Conservation (phyloP, 129 eudicot species). For the Flaveria bidentis region DNA sequence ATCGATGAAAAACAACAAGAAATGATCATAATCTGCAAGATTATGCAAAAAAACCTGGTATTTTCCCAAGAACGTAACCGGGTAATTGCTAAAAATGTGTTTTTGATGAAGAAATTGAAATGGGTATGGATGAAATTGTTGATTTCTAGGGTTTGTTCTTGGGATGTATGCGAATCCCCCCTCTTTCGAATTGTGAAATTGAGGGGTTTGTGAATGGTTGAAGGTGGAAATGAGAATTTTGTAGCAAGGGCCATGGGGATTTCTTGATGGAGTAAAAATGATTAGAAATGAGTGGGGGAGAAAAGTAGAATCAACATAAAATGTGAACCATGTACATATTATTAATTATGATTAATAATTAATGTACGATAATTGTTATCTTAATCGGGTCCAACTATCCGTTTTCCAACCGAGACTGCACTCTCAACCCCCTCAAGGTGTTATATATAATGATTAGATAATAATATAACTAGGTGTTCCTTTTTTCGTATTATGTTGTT, state of each 20-base stretch:
- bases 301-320: conserved; percentile 11
- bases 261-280: conserved; percentile 27
- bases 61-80: conserved; percentile 25
- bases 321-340: not conserved
- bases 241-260: conserved; percentile 13
- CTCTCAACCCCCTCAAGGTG: too few species aligned
- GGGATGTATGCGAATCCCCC: conserved; percentile 22
- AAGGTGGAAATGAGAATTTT: conserved; percentile 33
- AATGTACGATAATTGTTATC: too few species aligned
- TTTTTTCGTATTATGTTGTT: too few species aligned
- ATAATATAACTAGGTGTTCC: too few species aligned
- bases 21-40: not conserved
- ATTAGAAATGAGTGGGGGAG: conserved; percentile 33
- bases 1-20: not conserved
- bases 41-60: conserved; percentile 24
- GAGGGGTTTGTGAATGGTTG: conserved; percentile 39
- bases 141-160: conserved; percentile 21
- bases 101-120: conserved; percentile 7
- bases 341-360: not conserved
- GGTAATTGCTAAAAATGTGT: not conserved
- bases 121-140: conserved; percentile 5
- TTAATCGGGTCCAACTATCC: too few species aligned
- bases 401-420: too few species aligned
- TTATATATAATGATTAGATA: too few species aligned
- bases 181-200: conserved; percentile 22